These are phyloP conservation scores for Stentor coeruleus DNA, from an alignment of 73 alveolate genomes.

Conservation along the genomic window DNA sequence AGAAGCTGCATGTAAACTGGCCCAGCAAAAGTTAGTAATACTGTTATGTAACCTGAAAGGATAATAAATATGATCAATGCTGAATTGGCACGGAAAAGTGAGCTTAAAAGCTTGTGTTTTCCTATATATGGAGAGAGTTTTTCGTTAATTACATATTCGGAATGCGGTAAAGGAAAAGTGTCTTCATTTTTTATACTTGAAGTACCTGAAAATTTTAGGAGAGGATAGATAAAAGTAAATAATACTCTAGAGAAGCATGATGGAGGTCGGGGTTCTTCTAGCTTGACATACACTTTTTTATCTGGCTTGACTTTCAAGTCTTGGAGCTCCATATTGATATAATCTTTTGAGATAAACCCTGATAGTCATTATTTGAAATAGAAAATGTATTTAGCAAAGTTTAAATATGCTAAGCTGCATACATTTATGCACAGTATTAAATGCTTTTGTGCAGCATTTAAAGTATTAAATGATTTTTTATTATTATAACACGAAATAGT, in stretches of 20 bases:
- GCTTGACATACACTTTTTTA: background rate
- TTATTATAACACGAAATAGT: too few species aligned
- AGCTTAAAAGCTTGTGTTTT: background rate
- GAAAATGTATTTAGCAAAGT: background rate
- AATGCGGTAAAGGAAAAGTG: background rate
- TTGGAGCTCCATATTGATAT: background rate
- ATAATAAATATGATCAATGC: background rate
- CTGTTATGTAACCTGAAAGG: conserved; percentile 6
- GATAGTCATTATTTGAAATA: background rate
- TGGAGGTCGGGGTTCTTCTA: background rate
- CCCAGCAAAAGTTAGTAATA: background rate
- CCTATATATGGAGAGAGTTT: background rate
- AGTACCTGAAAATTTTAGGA: background rate
- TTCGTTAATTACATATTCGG: background rate
- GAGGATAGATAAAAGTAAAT: background rate
- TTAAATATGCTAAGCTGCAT: background rate
- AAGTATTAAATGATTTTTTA: too few species aligned
- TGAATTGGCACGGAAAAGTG: background rate
- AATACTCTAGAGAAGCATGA: background rate
- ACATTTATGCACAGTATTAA: too few species aligned
- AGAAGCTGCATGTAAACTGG: conserved; percentile 13
- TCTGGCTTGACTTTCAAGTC: background rate
- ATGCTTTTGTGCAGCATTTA: too few species aligned
- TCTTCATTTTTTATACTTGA: background rate
- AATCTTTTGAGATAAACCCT: background rate